phyloP scores from a whole-genome alignment of 495 filamentous ascomycete genomes.

The Durotheca rogersii region DNA sequence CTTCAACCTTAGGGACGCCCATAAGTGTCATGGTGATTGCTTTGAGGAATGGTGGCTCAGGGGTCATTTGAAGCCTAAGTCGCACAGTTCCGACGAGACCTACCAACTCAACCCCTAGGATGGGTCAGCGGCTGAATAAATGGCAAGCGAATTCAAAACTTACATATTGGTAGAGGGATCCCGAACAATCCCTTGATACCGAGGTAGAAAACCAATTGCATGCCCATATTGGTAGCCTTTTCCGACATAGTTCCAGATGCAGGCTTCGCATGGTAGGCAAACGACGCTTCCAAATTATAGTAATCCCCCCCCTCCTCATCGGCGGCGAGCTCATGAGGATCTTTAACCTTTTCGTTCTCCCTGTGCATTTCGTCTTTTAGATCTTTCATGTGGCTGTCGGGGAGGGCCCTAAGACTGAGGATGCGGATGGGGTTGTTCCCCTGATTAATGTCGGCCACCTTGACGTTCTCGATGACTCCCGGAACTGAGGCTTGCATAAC shows the following conservation, averaged over 20 bases:
- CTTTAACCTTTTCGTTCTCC: conserved; percentile 75
- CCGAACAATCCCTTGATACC: conserved; percentile 85
- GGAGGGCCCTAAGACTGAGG: conserved; percentile 83
- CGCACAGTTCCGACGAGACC: conserved; percentile 84
- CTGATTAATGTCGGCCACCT: conserved; percentile 94
- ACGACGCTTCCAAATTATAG: conserved; percentile 91
- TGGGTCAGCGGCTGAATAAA: conserved; percentile 9
- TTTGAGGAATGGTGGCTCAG: conserved; percentile 87
- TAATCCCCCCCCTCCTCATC: conserved; percentile 90
- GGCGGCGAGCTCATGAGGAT: conserved; percentile 83
- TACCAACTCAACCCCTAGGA: conserved; percentile 69
- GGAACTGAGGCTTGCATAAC: conserved; percentile 96
- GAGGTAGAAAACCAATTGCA: conserved; percentile 89
- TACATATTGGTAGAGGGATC: conserved; percentile 80
- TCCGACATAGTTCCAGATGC: conserved; percentile 64
- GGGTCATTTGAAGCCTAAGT: conserved; percentile 78
- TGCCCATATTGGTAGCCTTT: conserved; percentile 91
- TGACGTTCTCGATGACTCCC: conserved; percentile 85
- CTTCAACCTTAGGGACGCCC: conserved; percentile 83
- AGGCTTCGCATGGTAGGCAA: conserved; percentile 89
- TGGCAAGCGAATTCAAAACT: background rate
- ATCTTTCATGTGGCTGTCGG: conserved; percentile 75
- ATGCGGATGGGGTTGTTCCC: conserved; percentile 88
- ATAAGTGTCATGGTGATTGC: conserved; percentile 91
- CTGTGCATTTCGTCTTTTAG: conserved; percentile 76